Evolutionary conservation across 148 eudicot species (phyloP).

Genomic region (Pharnaceum exiguum): DNA sequence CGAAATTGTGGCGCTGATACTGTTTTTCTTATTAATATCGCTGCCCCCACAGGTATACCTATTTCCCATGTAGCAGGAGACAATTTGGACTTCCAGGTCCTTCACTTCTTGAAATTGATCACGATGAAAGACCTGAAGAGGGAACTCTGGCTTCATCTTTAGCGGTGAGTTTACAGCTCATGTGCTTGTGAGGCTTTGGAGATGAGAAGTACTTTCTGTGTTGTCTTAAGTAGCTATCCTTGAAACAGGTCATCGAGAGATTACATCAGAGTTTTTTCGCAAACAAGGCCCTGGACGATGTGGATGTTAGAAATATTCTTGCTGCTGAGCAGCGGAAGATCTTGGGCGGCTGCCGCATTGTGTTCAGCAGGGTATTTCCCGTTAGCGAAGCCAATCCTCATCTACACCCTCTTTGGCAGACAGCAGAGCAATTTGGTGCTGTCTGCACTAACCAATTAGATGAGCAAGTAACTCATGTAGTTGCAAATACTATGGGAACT

Average conservation of each 20-base stretch:
- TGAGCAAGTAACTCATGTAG: conserved; percentile 94
- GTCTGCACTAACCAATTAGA: conserved; percentile 81
- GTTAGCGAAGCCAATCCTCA: conserved; percentile 87
- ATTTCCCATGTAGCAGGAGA: conserved; percentile 93
- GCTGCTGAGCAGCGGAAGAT: conserved; percentile 87
- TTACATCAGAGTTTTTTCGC: conserved; percentile 74
- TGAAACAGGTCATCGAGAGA: conserved; percentile 79
- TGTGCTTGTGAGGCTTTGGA: background rate
- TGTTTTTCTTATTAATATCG: background rate
- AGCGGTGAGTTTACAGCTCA: conserved; percentile 47
- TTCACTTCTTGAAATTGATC: conserved; percentile 96
- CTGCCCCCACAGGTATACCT: conserved; percentile 61
- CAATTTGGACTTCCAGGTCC: conserved; percentile 97
- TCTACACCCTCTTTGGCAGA: conserved; percentile 88
- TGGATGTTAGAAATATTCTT: conserved; percentile 90
- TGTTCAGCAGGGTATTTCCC: conserved; percentile 91
- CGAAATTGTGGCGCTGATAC: background rate
- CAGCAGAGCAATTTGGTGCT: conserved; percentile 99
- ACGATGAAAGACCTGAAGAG: conserved; percentile 92
- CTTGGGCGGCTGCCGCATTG: conserved; percentile 71
- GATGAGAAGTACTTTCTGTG: background rate
- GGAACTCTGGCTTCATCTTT: conserved; percentile 90
- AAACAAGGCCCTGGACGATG: conserved; percentile 66
- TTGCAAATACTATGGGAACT: conserved; percentile 85
- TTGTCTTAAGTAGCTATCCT: conserved; percentile 1